These are phyloP conservation scores for Globisporangium echinulatum DNA, from an alignment of 352 stramenopile species.

Conservation along the genomic window DNA sequence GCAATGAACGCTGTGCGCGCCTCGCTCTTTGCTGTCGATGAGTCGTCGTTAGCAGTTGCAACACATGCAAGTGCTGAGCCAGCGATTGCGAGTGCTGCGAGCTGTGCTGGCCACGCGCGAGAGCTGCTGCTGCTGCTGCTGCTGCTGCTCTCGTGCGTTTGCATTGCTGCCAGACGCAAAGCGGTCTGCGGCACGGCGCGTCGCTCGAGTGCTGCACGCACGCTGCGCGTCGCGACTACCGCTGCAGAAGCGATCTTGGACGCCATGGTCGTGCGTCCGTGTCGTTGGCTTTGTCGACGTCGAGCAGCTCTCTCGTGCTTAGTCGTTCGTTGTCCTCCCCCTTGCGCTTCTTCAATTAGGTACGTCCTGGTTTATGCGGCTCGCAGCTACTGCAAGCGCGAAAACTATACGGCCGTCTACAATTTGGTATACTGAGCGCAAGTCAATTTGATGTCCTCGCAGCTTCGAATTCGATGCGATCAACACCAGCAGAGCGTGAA, in stretches of 20 bases:
- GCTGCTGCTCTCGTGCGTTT: not conserved
- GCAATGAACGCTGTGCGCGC: constrained; percentile 9
- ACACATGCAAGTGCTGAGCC: not conserved
- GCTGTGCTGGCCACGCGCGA: not conserved
- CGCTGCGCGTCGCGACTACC: not conserved
- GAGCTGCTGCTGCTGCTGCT: not conserved
- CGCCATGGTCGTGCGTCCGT: not conserved
- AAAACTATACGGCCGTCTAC: not conserved
- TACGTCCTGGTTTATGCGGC: not conserved
- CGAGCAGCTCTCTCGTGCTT: not conserved
- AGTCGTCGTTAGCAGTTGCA: not conserved
- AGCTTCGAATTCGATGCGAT: constrained; percentile 6
- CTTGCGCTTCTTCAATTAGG: not conserved
- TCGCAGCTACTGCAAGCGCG: not conserved
- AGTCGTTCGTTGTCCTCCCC: not conserved
- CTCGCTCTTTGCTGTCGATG: constrained; percentile 4
- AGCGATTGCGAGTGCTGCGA: constrained; percentile 8
- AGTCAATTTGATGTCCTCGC: not conserved
- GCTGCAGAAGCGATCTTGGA: not conserved
- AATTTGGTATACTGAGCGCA: not conserved
- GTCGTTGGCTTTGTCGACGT: not conserved
- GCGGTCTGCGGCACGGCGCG: not conserved
- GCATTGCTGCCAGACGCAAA: not conserved
- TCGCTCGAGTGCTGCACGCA: not conserved
- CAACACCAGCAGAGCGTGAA: not conserved